phyloP scores from a whole-genome alignment of 306 rosid genomes.

The Dalbergia oliveri region DNA sequence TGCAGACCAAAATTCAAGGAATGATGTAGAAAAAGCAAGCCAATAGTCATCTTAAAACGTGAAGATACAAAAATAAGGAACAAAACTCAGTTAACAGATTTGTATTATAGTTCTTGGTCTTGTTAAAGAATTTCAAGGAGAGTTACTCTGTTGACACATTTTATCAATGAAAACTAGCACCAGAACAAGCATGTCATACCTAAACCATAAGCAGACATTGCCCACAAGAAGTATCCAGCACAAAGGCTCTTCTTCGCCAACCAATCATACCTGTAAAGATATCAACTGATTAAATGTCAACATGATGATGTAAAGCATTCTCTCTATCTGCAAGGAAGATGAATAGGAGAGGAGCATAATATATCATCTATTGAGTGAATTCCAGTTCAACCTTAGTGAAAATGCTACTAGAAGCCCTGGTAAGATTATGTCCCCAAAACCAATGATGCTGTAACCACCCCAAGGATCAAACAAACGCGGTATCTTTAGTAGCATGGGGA shows the following conservation, averaged over 20 bases:
- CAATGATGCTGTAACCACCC: conserved; percentile 99
- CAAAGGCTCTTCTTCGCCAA: conserved; percentile 83
- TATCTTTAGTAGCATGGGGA: conserved; percentile 97
- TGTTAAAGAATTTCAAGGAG: conserved; percentile 18
- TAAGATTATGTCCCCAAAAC: conserved; percentile 96
- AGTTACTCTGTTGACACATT: conserved; percentile 15
- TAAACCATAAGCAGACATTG: conserved; percentile 96
- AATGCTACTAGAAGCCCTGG: conserved; percentile 97
- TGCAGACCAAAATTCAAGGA: conserved; percentile 45
- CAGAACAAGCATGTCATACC: conserved; percentile 63
- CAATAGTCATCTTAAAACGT: background rate
- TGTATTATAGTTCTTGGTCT: background rate
- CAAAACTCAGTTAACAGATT: conserved; percentile 1
- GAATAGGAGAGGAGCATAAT: conserved; percentile 15
- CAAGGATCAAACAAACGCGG: conserved; percentile 99
- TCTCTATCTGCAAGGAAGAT: conserved; percentile 13
- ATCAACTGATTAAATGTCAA: conserved; percentile 34
- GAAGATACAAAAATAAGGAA: conserved; percentile 18
- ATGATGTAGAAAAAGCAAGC: background rate
- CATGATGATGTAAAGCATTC: conserved; percentile 15
- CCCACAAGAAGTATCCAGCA: conserved; percentile 93
- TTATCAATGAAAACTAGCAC: conserved; percentile 13
- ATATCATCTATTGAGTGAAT: conserved; percentile 34
- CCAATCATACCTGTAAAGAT: conserved; percentile 87
- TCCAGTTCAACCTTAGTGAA: conserved; percentile 78